These are phyloP conservation scores for Aspergillus homomorphus DNA, from an alignment of 495 filamentous ascomycete species.

Conservation along the genomic window DNA sequence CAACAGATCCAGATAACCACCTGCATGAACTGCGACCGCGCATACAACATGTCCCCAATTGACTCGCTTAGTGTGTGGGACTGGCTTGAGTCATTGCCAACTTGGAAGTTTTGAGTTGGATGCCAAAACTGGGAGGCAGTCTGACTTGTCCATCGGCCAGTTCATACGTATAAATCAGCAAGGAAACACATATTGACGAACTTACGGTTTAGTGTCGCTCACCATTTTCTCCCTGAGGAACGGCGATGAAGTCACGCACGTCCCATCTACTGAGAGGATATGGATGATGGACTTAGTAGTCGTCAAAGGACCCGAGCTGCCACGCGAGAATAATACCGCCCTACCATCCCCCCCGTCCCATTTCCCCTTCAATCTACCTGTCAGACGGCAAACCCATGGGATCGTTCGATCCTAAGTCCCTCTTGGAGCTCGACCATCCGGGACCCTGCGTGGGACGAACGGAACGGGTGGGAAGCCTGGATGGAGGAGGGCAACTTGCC, in stretches of 20 bases:
- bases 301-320: not conserved
- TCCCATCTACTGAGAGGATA: not conserved
- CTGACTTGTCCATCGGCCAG: not conserved
- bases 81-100: not conserved
- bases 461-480: not conserved
- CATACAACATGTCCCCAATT: not conserved
- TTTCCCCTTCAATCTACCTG: conserved; percentile 1
- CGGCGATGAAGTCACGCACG: conserved; percentile 2
- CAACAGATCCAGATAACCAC: conserved; percentile 7
- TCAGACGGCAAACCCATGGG: conserved; percentile 12
- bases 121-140: not conserved
- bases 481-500: not conserved
- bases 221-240: not conserved
- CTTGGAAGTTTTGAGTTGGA: not conserved
- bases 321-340: not conserved
- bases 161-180: conserved; percentile 4
- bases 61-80: not conserved
- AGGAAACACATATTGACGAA: conserved; percentile 1
- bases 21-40: conserved; percentile 16
- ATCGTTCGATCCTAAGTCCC: conserved; percentile 4
- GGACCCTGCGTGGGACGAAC: conserved; percentile 13
- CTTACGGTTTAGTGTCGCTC: not conserved
- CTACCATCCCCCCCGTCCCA: no score
- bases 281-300: not conserved
- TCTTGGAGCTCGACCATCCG: conserved; percentile 2